These are phyloP conservation scores for Lachancea kluyveri DNA, from an alignment of 805 yeast species.

Conservation along the genomic window DNA sequence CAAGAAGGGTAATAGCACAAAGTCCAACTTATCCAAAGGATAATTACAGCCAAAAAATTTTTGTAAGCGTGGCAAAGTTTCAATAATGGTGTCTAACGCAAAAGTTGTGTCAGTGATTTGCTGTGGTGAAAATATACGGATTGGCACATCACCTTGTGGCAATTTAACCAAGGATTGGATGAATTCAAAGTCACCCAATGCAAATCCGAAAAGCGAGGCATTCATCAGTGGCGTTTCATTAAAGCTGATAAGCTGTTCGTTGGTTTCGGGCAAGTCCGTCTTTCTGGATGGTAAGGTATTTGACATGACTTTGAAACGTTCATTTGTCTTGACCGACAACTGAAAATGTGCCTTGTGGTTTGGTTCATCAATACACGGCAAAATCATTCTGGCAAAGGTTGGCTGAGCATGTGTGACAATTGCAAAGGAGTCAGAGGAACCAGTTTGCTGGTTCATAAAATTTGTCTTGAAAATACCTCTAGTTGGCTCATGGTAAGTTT, in stretches of 20 bases:
- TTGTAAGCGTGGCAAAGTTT: slow-evolving; percentile 44
- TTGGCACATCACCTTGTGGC: slow-evolving; percentile 32
- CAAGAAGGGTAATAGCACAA: slow-evolving; percentile 63
- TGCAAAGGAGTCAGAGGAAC: slow-evolving; percentile 44
- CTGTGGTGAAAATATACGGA: slow-evolving; percentile 49
- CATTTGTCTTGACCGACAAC: slow-evolving; percentile 41
- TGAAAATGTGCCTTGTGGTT: slow-evolving; percentile 45
- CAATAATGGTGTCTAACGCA: slow-evolving; percentile 43
- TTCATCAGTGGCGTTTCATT: slow-evolving; percentile 52
- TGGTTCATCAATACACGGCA: slow-evolving; percentile 68
- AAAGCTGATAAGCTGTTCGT: slow-evolving; percentile 37
- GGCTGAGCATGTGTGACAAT: slow-evolving; percentile 75
- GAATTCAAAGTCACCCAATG: slow-evolving; percentile 59
- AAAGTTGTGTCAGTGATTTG: slow-evolving; percentile 41
- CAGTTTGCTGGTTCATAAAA: slow-evolving; percentile 45
- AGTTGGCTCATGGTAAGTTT: slow-evolving; percentile 51
- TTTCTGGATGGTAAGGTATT: slow-evolving; percentile 33
- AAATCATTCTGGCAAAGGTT: slow-evolving; percentile 50
- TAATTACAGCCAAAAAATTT: slow-evolving; percentile 38
- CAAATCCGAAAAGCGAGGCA: slow-evolving; percentile 61
- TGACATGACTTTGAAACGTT: slow-evolving; percentile 44
- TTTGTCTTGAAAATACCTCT: slow-evolving; percentile 65
- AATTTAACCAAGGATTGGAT: slow-evolving; percentile 34
- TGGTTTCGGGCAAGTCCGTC: slow-evolving; percentile 7
- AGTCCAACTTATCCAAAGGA: slow-evolving; percentile 61